Evolutionary conservation across 345 rosid species (phyloP), one percentile per base, ranked within the genome.

Genomic region (Cardamine occulta): DNA sequence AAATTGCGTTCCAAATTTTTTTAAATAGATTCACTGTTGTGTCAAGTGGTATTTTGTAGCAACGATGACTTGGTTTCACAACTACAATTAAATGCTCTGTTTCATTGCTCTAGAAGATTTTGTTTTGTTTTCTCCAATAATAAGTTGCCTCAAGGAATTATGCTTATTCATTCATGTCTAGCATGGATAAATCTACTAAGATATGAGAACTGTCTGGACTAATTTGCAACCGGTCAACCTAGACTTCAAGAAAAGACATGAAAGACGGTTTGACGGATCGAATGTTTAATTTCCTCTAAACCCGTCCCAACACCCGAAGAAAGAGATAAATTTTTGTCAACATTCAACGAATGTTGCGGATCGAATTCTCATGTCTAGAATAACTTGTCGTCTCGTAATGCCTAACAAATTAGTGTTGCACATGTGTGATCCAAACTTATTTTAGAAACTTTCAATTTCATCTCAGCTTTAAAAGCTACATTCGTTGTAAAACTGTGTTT

Each of bases 21-120:
- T 21, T 23, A 32, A 19, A 51, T 5, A 53, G 62, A 63, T 63
- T 54, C 9, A 28, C 5, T 63, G 60, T 59, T 59, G 64, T 69
- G 54, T 56, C 44, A 70, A 70, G 28, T 34, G 10, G 23, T 28
- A 19, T 55, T 34, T 44, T 59, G 19, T 48, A 23, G 34, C 32
- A 47, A 60, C 4, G 1, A 49, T 42, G 64, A 39, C 55, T 45
- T 56, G 32, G 47, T 58, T 70, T 70, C 8, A 55, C 7, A 4
- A 12, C 29, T 56, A 8, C n/a, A 21, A 68, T 19, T 29, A 57
- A 29, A 28, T 40, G 13, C 54, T 58, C 21, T 47, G 31, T 59
- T 32, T 58, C 24, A 19, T 15, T 40, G 51, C 21, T 21, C 26
- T n/a, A 4, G 15, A 26, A 26, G 2, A 17, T 54, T 23, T 54